A percentile compares a stretch with the other conserved stretches of the same genome.
These are phyloP conservation scores for Ascomycota sp. DNA, from an alignment of 2,329 filamentous ascomycete genomes.

Conservation along the genomic window DNA sequence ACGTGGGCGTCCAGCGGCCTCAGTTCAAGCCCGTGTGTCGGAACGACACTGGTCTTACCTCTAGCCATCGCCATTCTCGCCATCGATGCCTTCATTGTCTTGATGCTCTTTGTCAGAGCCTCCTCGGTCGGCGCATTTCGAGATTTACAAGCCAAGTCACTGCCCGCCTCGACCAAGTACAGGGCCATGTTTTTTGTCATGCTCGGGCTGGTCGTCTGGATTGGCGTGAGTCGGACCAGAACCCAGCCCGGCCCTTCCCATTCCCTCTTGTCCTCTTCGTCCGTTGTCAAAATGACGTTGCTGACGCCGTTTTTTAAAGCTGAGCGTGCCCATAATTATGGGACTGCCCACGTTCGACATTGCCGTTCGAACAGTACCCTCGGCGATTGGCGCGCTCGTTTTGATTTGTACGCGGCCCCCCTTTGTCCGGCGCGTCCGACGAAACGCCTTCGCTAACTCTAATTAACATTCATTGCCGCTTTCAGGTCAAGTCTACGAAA, in stretches of 20 bases:
- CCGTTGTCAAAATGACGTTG: background rate
- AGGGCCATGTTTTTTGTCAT: constrained; percentile 22
- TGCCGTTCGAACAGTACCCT: constrained; percentile 25
- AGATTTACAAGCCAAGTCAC: constrained; percentile 11
- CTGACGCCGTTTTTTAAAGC: constrained; percentile 12
- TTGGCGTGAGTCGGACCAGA: constrained; percentile 21
- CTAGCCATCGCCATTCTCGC: constrained; percentile 23
- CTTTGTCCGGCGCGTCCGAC: background rate
- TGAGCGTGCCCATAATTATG: constrained; percentile 29
- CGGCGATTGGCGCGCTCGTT: constrained; percentile 26
- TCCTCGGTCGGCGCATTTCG: constrained; percentile 16
- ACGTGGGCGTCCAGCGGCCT: constrained; percentile 31
- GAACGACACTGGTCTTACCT: constrained; percentile 21
- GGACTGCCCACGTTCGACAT: constrained; percentile 22
- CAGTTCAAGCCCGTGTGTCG: constrained; percentile 30
- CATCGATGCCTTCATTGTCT: constrained; percentile 24
- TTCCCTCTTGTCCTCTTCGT: too few relatives aligned
- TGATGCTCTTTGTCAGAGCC: constrained; percentile 19
- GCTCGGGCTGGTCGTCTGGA: constrained; percentile 29
- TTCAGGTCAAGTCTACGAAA: background rate
- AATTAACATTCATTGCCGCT: background rate
- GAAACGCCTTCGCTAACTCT: background rate
- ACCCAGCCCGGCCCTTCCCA: background rate
- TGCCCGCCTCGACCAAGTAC: constrained; percentile 9
- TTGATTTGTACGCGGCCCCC: constrained; percentile 20